phyloP scores from a whole-genome alignment of 225 moss, liverwort and hornwort species.

The Pleurozium schreberi region DNA sequence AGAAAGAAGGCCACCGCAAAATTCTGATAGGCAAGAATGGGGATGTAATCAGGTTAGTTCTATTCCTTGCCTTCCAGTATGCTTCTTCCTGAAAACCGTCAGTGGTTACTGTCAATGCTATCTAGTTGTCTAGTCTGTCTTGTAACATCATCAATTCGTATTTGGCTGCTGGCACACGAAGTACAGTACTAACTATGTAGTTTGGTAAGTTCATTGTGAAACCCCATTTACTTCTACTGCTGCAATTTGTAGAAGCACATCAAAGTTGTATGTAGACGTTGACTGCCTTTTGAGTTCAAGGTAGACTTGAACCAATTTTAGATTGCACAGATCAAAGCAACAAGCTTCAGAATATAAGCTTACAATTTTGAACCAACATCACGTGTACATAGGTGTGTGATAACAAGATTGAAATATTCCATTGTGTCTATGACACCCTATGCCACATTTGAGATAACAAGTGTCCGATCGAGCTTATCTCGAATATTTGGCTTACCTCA shows the following conservation, averaged over 20 bases:
- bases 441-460: background rate
- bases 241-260: background rate
- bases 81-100: background rate
- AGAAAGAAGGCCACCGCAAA: slow-evolving; percentile 87
- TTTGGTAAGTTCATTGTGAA: background rate
- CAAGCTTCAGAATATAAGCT: background rate
- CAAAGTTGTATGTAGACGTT: background rate
- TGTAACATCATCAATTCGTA: background rate
- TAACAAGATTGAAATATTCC: background rate
- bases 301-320: background rate
- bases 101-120: background rate
- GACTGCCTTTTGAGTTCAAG: background rate
- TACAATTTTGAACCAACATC: background rate
- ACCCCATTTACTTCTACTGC: background rate
- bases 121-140: background rate
- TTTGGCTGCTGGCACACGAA: background rate
- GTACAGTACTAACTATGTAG: too few relatives aligned
- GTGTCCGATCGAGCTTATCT: background rate
- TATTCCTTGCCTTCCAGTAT: background rate
- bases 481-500: background rate
- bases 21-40: slow-evolving; percentile 89
- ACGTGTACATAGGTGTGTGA: background rate
- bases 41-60: slow-evolving; percentile 73
- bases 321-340: background rate
- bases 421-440: background rate